phyloP scores from a whole-genome alignment of 148 eudicot genomes.

The Fagopyrum tataricum region DNA sequence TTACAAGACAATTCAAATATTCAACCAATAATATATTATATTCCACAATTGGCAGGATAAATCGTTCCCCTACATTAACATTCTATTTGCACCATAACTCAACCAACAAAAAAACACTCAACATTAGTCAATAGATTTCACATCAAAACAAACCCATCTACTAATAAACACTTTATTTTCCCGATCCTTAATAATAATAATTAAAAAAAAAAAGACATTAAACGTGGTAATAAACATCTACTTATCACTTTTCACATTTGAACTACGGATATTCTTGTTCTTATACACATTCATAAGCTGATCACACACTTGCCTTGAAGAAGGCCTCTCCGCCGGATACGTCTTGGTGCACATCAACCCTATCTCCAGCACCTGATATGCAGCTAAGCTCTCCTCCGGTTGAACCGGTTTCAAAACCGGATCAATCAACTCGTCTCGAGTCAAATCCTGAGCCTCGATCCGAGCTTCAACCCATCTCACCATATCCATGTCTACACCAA shows the following conservation, averaged over 20 bases:
- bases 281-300: conserved; percentile 51
- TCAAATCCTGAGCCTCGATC: conserved; percentile 42
- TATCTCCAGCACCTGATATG: conserved; percentile 69
- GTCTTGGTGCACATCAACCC: conserved; percentile 86
- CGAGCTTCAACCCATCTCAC: conserved; percentile 80
- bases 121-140: neutral
- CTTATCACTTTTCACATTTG: conserved; percentile 21
- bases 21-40: neutral
- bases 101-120: neutral
- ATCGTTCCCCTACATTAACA: neutral
- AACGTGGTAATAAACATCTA: neutral
- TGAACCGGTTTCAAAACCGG: conserved; percentile 48
- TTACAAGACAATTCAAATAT: neutral
- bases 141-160: neutral
- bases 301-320: conserved; percentile 65
- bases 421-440: conserved; percentile 51
- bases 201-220: neutral
- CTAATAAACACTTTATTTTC: neutral
- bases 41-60: neutral
- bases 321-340: conserved; percentile 77
- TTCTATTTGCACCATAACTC: neutral
- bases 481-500: conserved; percentile 79
- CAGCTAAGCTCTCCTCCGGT: conserved; percentile 49
- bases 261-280: conserved; percentile 32
- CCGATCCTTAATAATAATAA: neutral